phyloP scores from a whole-genome alignment of 768 basidiomycete species.

The Trametes sanguinea region DNA sequence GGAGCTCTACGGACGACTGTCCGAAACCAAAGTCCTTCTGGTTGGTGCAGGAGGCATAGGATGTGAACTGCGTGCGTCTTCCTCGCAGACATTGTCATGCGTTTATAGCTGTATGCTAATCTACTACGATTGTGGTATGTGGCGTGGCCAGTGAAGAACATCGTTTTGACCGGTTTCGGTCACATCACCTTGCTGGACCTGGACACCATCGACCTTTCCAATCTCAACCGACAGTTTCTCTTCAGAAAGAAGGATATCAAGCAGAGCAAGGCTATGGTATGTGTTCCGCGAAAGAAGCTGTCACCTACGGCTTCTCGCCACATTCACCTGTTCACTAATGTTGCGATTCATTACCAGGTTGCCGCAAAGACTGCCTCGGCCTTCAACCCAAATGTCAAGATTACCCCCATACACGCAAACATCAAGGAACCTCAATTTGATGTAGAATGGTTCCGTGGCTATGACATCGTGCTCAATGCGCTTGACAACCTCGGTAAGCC shows the following conservation, averaged over 20 bases:
- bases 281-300: constrained; percentile 23
- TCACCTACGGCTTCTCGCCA: background rate
- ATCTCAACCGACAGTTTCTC: constrained; percentile 94
- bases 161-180: constrained; percentile 91
- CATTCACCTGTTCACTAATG: background rate
- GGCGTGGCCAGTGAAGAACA: constrained; percentile 77
- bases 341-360: constrained; percentile 46
- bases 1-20: constrained; percentile 61
- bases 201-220: constrained; percentile 98
- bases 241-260: constrained; percentile 98
- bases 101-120: too few species aligned
- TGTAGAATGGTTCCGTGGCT: constrained; percentile 85
- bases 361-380: constrained; percentile 80
- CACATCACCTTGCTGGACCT: constrained; percentile 92
- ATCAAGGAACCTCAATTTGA: constrained; percentile 94
- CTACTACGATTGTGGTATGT: too few species aligned
- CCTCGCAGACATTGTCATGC: background rate
- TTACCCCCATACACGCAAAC: constrained; percentile 90
- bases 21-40: constrained; percentile 72
- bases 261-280: constrained; percentile 89
- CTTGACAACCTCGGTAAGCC: constrained; percentile 89
- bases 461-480: constrained; percentile 93
- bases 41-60: constrained; percentile 98
- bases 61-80: constrained; percentile 81
- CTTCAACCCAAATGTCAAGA: constrained; percentile 87